These are phyloP conservation scores for Daldinia bambusicola DNA, from an alignment of 495 filamentous ascomycete genomes.

Conservation along the genomic window DNA sequence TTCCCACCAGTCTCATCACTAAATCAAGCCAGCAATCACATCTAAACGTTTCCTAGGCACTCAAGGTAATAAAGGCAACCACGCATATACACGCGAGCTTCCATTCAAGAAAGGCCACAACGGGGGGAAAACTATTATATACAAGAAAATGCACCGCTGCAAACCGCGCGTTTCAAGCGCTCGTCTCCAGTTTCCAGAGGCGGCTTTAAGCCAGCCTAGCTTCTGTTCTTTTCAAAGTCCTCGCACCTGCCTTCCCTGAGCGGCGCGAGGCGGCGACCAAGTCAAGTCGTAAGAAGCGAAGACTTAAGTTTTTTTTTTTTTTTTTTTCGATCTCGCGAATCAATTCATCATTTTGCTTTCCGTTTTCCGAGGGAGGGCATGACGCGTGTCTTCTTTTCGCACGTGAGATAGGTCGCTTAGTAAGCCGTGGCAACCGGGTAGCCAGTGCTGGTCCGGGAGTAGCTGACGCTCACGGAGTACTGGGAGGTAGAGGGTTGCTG, in stretches of 20 bases:
- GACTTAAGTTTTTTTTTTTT: too few relatives aligned
- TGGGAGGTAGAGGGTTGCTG: not conserved
- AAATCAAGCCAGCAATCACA: too few relatives aligned
- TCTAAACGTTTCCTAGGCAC: too few relatives aligned
- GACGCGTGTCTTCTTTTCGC: conserved; percentile 6
- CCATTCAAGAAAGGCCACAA: conserved; percentile 24
- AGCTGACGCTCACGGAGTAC: conserved; percentile 24
- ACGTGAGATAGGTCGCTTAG: not conserved
- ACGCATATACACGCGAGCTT: conserved; percentile 11
- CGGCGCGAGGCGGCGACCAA: not conserved
- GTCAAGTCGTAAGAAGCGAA: conserved; percentile 20
- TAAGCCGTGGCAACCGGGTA: conserved; percentile 7
- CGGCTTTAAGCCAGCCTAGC: not conserved
- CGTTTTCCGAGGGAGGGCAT: not conserved
- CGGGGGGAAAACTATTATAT: conserved; percentile 13
- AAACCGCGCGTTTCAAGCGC: conserved; percentile 18
- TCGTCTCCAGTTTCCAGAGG: conserved; percentile 3
- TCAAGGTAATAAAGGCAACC: too few relatives aligned
- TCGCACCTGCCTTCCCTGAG: conserved; percentile 17
- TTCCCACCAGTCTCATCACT: too few relatives aligned
- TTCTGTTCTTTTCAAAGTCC: not conserved
- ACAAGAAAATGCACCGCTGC: conserved; percentile 15
- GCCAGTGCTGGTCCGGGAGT: conserved; percentile 11
- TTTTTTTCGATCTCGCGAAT: conserved; percentile 14
- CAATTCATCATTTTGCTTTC: not conserved